phyloP scores from a whole-genome alignment of 306 rosid species.

The Rosa multiflora region DNA sequence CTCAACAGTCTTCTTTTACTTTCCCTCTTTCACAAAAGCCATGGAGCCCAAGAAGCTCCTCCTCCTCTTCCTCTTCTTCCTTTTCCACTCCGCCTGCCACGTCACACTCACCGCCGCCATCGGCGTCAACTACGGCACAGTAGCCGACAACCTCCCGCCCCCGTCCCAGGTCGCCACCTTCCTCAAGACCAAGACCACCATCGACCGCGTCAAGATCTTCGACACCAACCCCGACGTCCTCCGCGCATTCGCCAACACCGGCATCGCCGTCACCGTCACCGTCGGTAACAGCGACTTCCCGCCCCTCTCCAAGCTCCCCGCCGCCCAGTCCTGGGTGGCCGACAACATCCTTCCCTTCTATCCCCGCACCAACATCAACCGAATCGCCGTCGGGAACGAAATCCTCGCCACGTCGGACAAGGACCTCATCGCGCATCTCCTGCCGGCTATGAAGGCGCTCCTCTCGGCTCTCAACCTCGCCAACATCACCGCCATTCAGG shows the following conservation, averaged over 20 bases:
- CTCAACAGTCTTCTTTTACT: not conserved
- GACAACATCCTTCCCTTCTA: conserved; percentile 54
- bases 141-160: conserved; percentile 73
- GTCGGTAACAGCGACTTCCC: conserved; percentile 66
- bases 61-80: not conserved
- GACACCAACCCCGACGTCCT: conserved; percentile 69
- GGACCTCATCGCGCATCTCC: conserved; percentile 55
- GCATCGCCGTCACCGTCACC: conserved; percentile 59
- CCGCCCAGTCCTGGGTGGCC: conserved; percentile 67
- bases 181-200: conserved; percentile 68
- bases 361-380: conserved; percentile 50
- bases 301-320: conserved; percentile 48
- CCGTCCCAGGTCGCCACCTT: conserved; percentile 63
- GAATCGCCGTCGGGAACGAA: conserved; percentile 83
- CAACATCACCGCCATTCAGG: conserved; percentile 49
- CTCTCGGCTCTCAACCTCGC: conserved; percentile 50
- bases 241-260: conserved; percentile 60
- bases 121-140: conserved; percentile 91
- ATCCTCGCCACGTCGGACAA: conserved; percentile 83
- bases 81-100: conserved; percentile 12
- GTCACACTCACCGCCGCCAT: conserved; percentile 29
- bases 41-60: conserved; percentile 35
- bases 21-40: not conserved
- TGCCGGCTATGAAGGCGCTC: conserved; percentile 74
- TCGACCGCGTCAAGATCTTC: conserved; percentile 69